Conservation (phyloP, 2,329 filamentous ascomycete genomes). For the Escovopsis sp. region DNA sequence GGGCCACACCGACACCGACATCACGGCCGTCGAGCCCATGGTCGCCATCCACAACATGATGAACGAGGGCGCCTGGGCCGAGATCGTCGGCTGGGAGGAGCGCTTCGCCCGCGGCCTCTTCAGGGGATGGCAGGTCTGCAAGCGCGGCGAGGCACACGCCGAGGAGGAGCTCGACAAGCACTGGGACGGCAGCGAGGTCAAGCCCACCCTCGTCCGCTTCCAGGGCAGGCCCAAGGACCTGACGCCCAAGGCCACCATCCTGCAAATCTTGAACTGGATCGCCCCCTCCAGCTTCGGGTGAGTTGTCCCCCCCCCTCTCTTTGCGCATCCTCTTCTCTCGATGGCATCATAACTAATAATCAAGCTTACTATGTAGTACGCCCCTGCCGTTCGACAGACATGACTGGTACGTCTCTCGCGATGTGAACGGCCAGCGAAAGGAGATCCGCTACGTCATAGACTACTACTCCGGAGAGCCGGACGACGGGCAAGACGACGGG, state of each 20-base stretch:
- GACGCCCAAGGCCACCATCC: constrained; percentile 80
- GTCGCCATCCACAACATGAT: constrained; percentile 96
- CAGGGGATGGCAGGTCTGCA: constrained; percentile 60
- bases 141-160: constrained; percentile 54
- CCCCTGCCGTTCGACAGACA: constrained; percentile 91
- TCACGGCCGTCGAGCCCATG: constrained; percentile 91
- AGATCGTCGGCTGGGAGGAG: constrained; percentile 88
- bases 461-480: constrained; percentile 76
- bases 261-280: constrained; percentile 64
- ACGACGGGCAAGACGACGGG: constrained; percentile 51
- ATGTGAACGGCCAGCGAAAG: constrained; percentile 49
- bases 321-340: too few relatives aligned
- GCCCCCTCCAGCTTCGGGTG: constrained; percentile 70
- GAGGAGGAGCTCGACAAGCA: constrained; percentile 31
- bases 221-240: constrained; percentile 78
- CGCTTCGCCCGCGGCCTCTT: constrained; percentile 63
- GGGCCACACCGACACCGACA: constrained; percentile 86
- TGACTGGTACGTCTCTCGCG: constrained; percentile 84
- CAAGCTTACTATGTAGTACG: constrained; percentile 31
- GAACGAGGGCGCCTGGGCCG: constrained; percentile 92
- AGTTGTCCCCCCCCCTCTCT: constrained; percentile 17
- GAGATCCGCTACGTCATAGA: constrained; percentile 93
- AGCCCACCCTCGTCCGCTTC: constrained; percentile 71
- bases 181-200: constrained; percentile 35
- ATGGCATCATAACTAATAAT: too few relatives aligned